Percentiles rank a stretch among this genome's conserved stretches.
These are phyloP conservation scores for Clathrospora elynae DNA, from an alignment of 2,329 filamentous ascomycete species.

Conservation along the genomic window DNA sequence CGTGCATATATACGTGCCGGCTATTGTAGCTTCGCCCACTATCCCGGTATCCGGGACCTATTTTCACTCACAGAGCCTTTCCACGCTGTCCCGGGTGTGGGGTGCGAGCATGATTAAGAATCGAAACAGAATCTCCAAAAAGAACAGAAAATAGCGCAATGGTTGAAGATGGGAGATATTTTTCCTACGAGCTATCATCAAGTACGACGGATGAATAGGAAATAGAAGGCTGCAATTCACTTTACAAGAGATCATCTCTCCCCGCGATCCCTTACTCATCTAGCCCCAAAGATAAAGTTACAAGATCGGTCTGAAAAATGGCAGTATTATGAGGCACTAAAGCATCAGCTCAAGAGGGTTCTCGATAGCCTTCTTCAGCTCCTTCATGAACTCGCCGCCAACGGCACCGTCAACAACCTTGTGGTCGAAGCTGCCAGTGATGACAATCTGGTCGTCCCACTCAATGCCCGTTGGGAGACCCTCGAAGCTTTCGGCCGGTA, in stretches of 20 bases:
- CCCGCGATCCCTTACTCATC: slow-evolving; percentile 18
- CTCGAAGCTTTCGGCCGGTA: slow-evolving; percentile 77
- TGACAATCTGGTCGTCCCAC: slow-evolving; percentile 96
- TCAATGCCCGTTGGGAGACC: slow-evolving; percentile 75
- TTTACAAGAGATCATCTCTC: slow-evolving; percentile 38
- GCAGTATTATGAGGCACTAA: slow-evolving; percentile 60
- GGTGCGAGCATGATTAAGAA: too few relatives aligned
- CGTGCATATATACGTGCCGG: slow-evolving; percentile 9
- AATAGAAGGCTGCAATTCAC: slow-evolving; percentile 32
- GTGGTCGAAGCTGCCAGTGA: slow-evolving; percentile 97
- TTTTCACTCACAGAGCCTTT: too few relatives aligned
- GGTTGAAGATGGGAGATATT: slow-evolving; percentile 18
- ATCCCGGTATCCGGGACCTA: too few relatives aligned
- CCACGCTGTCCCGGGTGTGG: too few relatives aligned
- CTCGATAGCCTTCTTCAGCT: slow-evolving; percentile 97
- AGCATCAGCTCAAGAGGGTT: slow-evolving; percentile 94
- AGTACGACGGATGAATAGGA: slow-evolving; percentile 15
- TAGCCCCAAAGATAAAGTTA: slow-evolving; percentile 30
- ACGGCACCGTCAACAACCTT: slow-evolving; percentile 97
- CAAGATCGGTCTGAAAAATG: slow-evolving; percentile 20
- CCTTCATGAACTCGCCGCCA: slow-evolving; percentile 93
- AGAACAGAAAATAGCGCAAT: slow-evolving; percentile 2
- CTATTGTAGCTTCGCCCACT: background rate
- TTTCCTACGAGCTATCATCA: slow-evolving; percentile 21
- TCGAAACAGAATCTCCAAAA: background rate